These are phyloP conservation scores for Celoporthe dispersa DNA, from an alignment of 2,329 filamentous ascomycete genomes.

Conservation along the genomic window DNA sequence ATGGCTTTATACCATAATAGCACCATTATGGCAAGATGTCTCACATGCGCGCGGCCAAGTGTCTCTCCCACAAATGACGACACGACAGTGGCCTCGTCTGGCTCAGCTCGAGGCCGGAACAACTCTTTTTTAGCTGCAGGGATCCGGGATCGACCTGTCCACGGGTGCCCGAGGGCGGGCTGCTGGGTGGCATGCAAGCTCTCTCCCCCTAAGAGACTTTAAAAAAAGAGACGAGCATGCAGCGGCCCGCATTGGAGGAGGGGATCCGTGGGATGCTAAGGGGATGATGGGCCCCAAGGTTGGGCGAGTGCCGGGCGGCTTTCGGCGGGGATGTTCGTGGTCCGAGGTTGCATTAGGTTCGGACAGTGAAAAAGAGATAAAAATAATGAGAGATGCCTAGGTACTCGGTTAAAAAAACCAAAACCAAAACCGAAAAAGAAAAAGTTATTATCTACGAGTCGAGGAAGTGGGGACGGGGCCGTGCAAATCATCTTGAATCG, in stretches of 20 bases:
- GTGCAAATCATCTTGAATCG: neutral
- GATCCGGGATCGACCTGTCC: neutral
- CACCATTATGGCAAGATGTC: neutral
- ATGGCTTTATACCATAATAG: neutral
- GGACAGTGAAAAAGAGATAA: neutral
- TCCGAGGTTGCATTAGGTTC: neutral
- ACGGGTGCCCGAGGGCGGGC: neutral
- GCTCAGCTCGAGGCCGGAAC: neutral
- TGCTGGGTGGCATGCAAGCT: neutral
- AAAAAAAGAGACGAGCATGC: neutral
- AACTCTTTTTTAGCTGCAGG: neutral
- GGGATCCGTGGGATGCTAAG: neutral
- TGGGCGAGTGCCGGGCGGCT: constrained; percentile 8
- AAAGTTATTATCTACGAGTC: neutral
- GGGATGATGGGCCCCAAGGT: too few species aligned
- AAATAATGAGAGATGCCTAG: neutral
- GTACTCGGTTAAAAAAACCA: too few species aligned
- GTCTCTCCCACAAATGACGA: neutral
- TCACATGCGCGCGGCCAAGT: neutral
- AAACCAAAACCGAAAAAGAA: neutral
- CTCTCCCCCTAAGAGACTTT: neutral
- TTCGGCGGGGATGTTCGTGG: neutral
- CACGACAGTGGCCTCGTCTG: neutral
- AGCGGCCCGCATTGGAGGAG: neutral
- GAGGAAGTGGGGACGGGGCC: neutral